Conservation (phyloP, 345 rosid species). For the Hibiscus tridactylites region DNA sequence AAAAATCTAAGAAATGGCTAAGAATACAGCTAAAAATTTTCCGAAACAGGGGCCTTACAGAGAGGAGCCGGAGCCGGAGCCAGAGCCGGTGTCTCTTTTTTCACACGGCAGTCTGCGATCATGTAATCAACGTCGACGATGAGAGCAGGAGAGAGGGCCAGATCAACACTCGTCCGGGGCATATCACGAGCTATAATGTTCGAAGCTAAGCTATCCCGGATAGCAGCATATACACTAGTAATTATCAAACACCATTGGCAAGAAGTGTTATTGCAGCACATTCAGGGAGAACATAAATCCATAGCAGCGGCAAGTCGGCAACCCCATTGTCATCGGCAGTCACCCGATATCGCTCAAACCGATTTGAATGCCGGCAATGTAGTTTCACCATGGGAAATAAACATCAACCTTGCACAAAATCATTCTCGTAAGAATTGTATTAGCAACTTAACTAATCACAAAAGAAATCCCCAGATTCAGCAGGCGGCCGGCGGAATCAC, state of each 20-base stretch:
- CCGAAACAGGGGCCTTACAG: constrained; percentile 28
- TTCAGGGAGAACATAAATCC: not conserved
- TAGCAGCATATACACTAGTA: not conserved
- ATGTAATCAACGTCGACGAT: constrained; percentile 13
- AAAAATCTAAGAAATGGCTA: constrained; percentile 13
- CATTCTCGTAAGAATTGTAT: not conserved
- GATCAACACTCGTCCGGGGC: not conserved
- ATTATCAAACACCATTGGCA: not conserved
- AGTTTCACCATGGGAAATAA: not conserved
- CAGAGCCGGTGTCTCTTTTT: not conserved
- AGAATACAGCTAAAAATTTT: constrained; percentile 15
- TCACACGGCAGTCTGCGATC: constrained; percentile 10
- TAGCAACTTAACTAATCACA: too few species aligned
- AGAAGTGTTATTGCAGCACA: not conserved
- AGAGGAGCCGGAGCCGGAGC: constrained; percentile 23
- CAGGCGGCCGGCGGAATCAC: not conserved
- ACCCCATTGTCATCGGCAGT: not conserved
- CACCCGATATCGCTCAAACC: not conserved
- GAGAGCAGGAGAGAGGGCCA: constrained; percentile 5
- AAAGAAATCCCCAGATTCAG: constrained; percentile 5
- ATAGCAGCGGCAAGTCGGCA: not conserved
- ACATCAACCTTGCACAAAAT: not conserved
- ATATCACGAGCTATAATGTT: not conserved
- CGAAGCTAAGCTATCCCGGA: not conserved
- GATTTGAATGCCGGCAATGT: not conserved